Base-by-base conservation (phyloP, 306 rosid genomes). In the Pterocarpus macrocarpus region DNA sequence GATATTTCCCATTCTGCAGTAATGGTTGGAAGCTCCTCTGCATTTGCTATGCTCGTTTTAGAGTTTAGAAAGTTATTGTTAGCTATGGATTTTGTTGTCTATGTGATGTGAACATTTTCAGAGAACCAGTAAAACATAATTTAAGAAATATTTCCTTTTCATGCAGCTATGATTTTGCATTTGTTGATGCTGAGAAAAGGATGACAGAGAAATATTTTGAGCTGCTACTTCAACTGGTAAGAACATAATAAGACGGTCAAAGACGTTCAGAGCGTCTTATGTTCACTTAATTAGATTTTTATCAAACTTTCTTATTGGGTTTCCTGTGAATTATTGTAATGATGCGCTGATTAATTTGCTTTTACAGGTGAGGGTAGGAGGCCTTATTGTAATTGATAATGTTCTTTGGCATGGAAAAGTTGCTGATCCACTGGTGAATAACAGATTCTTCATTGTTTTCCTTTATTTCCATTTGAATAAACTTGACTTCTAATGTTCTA, bases 391-490 rank as follows among this genome's bases (percentile, higher is more conserved):
- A 70, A 85, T 95, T 17, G 99, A 95, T 82, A 95, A 95, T 85
- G 97, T 95, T 59, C 93, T 95, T 53, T 95, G 99, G 99, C 95
- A 91, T 70, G 99, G 99, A 83, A 91, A 90, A 93, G 99, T 95
- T 83, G 94, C 92, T 43, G 95, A 95, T 59, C 88, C 92, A 8
- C 79, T 80, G 97, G 99, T 95, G 78, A 82, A 80, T 72, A 78
- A 15, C 5, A 15, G 61, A 71, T 44, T 41, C 64, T 34, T 64
- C 53, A 4, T 44, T 69, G 72, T 58, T 38, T 64, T 13, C 4
- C 62, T 73, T 44, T 22, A 76, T 59, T 81, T 64, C 41, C 41
- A 30, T 81, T 56, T 55, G 76, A 71, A 43, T 62, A 64, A 81
- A 69, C 70, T 62, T 78, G 69, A 80, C 58, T 77, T 67, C 1